A percentile compares a stretch with the other conserved stretches of the same genome.
phyloP scores from a whole-genome alignment of 352 stramenopile genomes.

The Halophytophthora batemanensis region DNA sequence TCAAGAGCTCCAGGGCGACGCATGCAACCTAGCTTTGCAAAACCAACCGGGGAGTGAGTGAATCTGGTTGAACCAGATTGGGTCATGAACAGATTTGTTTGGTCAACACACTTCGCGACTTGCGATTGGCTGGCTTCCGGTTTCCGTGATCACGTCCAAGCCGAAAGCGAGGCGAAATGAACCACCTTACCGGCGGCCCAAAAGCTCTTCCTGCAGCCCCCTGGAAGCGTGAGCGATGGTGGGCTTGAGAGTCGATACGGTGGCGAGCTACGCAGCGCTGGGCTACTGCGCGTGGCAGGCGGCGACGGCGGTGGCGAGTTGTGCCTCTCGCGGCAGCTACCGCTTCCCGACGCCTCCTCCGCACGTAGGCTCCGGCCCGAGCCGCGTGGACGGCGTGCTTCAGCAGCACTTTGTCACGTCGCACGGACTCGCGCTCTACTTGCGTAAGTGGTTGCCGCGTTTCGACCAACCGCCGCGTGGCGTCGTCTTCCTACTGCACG shows the following conservation, averaged over 20 bases:
- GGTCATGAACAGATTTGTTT: too few relatives aligned
- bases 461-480: slow-evolving; percentile 19
- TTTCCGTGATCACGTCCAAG: too few relatives aligned
- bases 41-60: too few relatives aligned
- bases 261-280: slow-evolving; percentile 13
- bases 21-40: too few relatives aligned
- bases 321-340: slow-evolving; percentile 11
- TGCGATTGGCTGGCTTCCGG: too few relatives aligned
- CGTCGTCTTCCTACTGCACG: slow-evolving; percentile 56
- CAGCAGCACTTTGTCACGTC: slow-evolving; percentile 32
- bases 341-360: slow-evolving; percentile 13
- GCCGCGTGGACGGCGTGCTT: slow-evolving; percentile 16
- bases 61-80: too few relatives aligned
- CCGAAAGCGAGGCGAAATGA: too few relatives aligned
- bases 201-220: too few relatives aligned
- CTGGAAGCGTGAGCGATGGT: too few relatives aligned
- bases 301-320: slow-evolving; percentile 1
- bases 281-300: slow-evolving; percentile 14
- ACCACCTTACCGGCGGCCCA: too few relatives aligned
- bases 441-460: slow-evolving; percentile 43
- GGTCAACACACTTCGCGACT: too few relatives aligned
- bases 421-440: slow-evolving; percentile 37
- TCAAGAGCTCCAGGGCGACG: too few relatives aligned
- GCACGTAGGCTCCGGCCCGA: not conserved
- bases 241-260: slow-evolving; percentile 3